Percentiles rank a stretch among this genome's conserved stretches.
Conservation (phyloP, 83 land plant genomes). For the Picea abies region DNA sequence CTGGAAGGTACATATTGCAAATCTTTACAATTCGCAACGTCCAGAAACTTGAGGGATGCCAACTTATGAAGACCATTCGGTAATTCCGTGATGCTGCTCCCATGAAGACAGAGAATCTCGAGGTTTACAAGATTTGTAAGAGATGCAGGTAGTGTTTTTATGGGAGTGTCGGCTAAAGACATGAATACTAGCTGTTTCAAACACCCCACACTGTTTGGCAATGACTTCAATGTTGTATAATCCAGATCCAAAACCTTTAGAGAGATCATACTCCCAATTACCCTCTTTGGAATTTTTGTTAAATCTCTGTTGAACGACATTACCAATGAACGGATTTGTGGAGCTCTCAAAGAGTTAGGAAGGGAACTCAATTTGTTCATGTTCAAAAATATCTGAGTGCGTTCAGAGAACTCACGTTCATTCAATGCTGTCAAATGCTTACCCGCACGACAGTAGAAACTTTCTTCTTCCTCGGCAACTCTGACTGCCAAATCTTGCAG, state of each 20-base stretch:
- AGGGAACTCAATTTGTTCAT: neutral
- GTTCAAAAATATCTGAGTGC: neutral
- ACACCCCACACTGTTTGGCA: neutral
- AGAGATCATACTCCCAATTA: neutral
- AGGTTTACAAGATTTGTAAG: too few relatives aligned
- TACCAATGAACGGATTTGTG: neutral
- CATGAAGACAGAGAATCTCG: too few relatives aligned
- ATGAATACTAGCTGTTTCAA: neutral
- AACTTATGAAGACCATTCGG: too few relatives aligned
- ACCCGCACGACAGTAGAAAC: neutral
- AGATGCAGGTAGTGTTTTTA: neutral
- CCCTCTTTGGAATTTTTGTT: neutral
- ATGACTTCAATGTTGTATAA: neutral
- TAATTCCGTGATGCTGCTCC: too few relatives aligned
- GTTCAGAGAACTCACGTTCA: neutral
- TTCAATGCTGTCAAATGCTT: neutral
- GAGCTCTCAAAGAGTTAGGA: neutral
- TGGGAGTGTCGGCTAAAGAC: neutral
- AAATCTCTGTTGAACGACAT: accelerated
- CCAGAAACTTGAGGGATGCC: too few relatives aligned
- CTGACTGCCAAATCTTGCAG: neutral
- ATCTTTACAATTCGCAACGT: too few relatives aligned
- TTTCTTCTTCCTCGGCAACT: neutral
- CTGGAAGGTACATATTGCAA: too few relatives aligned
- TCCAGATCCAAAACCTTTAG: neutral